A percentile compares a stretch with the other conserved stretches of the same genome.
Conservation (phyloP, 2,329 filamentous ascomycete species). For the Orbilia javanica region DNA sequence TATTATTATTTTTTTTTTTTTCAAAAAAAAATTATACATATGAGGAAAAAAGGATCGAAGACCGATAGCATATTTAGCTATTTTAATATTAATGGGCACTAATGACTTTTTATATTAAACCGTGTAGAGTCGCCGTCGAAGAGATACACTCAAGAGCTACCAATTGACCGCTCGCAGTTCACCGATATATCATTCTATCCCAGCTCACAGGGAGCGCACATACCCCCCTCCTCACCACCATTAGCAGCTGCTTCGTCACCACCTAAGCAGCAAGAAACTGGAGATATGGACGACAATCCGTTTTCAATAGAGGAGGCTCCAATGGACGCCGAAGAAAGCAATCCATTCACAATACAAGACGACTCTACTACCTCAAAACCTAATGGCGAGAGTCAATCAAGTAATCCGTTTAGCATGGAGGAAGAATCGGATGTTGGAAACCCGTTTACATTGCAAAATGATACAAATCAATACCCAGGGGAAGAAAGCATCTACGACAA, state of each 20-base stretch:
- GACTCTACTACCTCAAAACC: not conserved
- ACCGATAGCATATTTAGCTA: no score
- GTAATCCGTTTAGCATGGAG: constrained; percentile 21
- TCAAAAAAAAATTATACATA: no score
- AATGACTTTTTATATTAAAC: constrained; percentile 60
- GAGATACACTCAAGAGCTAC: constrained; percentile 59
- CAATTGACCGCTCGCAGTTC: constrained; percentile 41
- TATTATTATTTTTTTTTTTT: no score
- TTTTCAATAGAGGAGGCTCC: constrained; percentile 39
- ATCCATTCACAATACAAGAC: constrained; percentile 44
- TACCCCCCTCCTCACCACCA: constrained; percentile 43
- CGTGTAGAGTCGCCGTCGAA: constrained; percentile 60
- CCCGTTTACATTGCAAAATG: constrained; percentile 26
- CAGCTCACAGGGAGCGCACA: constrained; percentile 41
- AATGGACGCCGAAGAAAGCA: constrained; percentile 11
- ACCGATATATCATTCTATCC: constrained; percentile 50
- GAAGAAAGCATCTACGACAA: constrained; percentile 48
- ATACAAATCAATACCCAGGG: not conserved
- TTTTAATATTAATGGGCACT: no score
- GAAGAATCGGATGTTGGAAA: not conserved
- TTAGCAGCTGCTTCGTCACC: constrained; percentile 20
- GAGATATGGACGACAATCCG: constrained; percentile 40
- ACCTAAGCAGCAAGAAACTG: not conserved
- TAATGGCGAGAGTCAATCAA: not conserved
- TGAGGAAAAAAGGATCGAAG: no score